Base-by-base conservation (phyloP, 2,329 filamentous ascomycete species). In the Fusarium praegraminearum region DNA sequence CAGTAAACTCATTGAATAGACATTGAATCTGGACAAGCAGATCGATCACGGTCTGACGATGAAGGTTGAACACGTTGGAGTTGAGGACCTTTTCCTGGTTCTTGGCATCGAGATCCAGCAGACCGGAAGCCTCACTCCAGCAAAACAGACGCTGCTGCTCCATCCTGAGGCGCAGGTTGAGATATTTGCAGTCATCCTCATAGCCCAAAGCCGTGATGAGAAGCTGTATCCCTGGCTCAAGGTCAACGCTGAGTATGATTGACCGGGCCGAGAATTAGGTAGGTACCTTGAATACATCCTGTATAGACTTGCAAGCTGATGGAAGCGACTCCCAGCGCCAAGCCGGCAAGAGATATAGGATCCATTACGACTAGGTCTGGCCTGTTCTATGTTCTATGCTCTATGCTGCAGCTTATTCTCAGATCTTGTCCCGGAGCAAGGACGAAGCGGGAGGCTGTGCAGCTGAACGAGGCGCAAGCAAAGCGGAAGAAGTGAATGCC, bases 91-190 rank as follows among this genome's bases (percentile, higher is more conserved):
- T 83, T 36, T 79, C 75, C 45, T 79, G 73, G 47, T 82, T 78
- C 51, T 83, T 78, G 24, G 71, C 73, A 53, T 83, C 81, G 15
- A 84, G 74, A 58, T 84, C 83, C 15, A 84, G 76, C 20, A 85
- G 72, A 11, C 83, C 83, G 13, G 83, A 84, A 4, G 82, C 82
- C 67, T 85, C 83, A 65, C 82, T 83, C 83, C 83, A 85, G 41
- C 82, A 82, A 62, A 83, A 84, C 16, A 85, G 77, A 26, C 83
- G 78, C 65, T 85, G 82, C 74, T 85, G 82, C 70, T 85, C 83
- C 80, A 85, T 83, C 54, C 82, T 81, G 51, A 85, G 72, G 51
- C 83, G 79, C 67, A 85, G 71, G 63, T 84, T 84, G 60, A 85
- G 80, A 69, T 84, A 84, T 60, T 78, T 80, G 71, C 79, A 84